Base-by-base conservation (phyloP, 805 yeast species). In the Candida ovalis region DNA sequence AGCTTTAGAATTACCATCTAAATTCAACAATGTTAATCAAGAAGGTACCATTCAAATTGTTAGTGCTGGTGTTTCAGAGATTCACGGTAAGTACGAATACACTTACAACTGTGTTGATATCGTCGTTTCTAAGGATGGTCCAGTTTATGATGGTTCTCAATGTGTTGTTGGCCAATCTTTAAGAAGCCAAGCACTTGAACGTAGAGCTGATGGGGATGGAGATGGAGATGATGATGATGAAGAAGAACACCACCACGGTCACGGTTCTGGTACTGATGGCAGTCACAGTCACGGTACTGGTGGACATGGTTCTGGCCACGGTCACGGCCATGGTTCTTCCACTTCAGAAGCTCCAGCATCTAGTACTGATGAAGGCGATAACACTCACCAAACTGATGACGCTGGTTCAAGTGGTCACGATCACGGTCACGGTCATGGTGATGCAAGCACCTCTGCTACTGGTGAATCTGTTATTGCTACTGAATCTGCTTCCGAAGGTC, bases 81-180 rank as follows among this genome's bases (percentile, higher is more conserved):
- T 41, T 4, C 46, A 48, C 6, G 58, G 56, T 9, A 56, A 50
- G 25, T 59, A 55, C 45, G 54, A 49, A 0, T 55, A 50, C 48
- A 61, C 62, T 60, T 63, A 56, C 51, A 63, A 63, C 47, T 64
- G 67, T 53, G 54, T 64, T 17, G 68, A 63, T 49, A 54, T 64
- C 37, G 44, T 51, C 18, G 57, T 64, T 43, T 48, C 56, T 38
- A 46, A 56, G 8, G 57, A 58, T 23, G 67, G 67, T 25, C 62
- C 62, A 19, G 22, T 17, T 3, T 64, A 40, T 37, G 52, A 62
- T 44, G 63, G 59, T 27, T 25, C 52, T 38, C 65, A 63, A 51
- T 64, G 68, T 43, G n/a, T n/a, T n/a, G n/a, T n/a, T n/a, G n/a
- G n/a, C n/a, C n/a, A n/a, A n/a, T n/a, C n/a, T n/a, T n/a, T n/a